phyloP scores from a whole-genome alignment of 441 rosid genomes.

The Bocquillonia castaneifolia region DNA sequence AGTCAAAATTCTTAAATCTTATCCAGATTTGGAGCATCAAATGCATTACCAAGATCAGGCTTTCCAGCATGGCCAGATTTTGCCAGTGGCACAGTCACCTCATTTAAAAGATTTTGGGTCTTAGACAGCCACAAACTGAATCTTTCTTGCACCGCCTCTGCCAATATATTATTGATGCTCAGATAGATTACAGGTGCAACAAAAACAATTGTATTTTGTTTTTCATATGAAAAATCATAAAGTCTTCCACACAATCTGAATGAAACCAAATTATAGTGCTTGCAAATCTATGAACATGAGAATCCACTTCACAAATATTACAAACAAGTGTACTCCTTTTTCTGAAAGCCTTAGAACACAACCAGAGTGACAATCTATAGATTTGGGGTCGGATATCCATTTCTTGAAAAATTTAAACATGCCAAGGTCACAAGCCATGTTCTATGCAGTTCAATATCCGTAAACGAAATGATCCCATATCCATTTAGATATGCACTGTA shows the following conservation, averaged over 20 bases:
- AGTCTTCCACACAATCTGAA: neutral
- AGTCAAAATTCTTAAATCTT: no score
- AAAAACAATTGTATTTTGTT: neutral
- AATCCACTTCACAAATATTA: neutral
- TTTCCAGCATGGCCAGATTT: constrained; percentile 49
- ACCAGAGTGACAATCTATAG: neutral
- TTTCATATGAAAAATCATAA: neutral
- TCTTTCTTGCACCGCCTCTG: constrained; percentile 73
- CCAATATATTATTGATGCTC: constrained; percentile 15
- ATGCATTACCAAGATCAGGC: constrained; percentile 35
- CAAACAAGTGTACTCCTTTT: neutral
- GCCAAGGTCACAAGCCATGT: neutral
- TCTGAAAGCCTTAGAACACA: neutral
- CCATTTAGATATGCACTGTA: neutral
- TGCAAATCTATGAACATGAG: neutral
- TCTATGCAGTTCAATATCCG: neutral
- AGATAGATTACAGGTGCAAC: constrained; percentile 17
- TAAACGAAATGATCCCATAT: neutral
- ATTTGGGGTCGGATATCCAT: neutral
- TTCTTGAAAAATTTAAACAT: neutral
- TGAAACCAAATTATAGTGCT: neutral
- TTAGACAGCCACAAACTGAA: constrained; percentile 70
- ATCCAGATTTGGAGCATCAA: constrained; percentile 51
- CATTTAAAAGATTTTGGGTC: constrained; percentile 61
- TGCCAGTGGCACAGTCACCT: constrained; percentile 54